Base-by-base conservation (phyloP, 306 rosid genomes). In the Trifolium dubium region DNA sequence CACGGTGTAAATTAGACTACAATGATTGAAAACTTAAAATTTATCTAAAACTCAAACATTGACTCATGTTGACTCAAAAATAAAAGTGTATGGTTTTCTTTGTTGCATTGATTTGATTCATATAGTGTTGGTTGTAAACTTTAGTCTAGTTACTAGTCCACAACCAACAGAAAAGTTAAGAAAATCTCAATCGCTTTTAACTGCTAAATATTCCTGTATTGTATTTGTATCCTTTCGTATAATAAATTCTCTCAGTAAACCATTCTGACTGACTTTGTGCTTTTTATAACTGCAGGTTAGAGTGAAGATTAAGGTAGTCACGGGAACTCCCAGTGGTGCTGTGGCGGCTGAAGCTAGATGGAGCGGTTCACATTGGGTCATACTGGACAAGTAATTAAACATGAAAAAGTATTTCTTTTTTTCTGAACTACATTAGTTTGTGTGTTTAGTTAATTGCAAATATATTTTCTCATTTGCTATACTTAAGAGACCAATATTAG, bases 341-440 rank as follows among this genome's bases (percentile, higher is more conserved):
- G 98, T 91, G 77, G 95, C 96, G 13, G 89, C 95, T 58, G 97
- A 94, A 84, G 97, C 98, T 64, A 91, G 85, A 86, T 74, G 88
- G 81, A 86, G 84, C 46, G 92, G 92, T 61, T 90, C 88, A 86
- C 89, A 87, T 62, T 94, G 98, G 98, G 95, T 94, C 96, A 77
- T 94, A 75, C 92, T 94, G 92, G 98, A 94, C 95, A 91, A 92
- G 98, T 94, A 94, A 91, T 86, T 88, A 78, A 83, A 71, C 90
- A 64, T 73, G 74, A 81, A 85, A 88, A 91, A 83, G 89, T 86
- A 91, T 86, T 75, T 87, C 87, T 84, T 83, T 87, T 86, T 87
- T 83, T 87, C 89, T 58, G 63, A 85, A 89, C 90, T 85, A 76
- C 68, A 72, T 70, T 83, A 70, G 71, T 73, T 76, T 62, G 6